Evolutionary conservation across 116 monocot species (phyloP).

Genomic region (Posidonia oceanica): DNA sequence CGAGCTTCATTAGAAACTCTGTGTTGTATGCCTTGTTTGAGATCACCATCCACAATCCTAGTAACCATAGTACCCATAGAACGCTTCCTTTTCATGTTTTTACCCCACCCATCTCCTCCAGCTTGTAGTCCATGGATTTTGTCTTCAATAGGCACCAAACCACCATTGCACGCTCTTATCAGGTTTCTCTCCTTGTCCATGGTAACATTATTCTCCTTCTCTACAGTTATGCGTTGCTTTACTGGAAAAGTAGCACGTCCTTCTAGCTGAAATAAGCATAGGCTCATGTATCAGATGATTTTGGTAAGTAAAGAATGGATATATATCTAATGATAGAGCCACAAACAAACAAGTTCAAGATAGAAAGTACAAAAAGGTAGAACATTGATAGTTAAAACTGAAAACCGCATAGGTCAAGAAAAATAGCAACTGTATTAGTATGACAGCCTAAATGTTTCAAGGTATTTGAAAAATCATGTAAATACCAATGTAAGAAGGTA

Average conservation of each 20-base stretch:
- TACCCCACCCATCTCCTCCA: conserved; percentile 66
- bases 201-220: conserved; percentile 32
- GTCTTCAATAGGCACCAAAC: conserved; percentile 27
- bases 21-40: conserved; percentile 41
- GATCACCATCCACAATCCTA: conserved; percentile 45
- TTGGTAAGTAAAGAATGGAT: too few species aligned
- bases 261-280: conserved; percentile 41
- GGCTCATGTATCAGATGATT: too few species aligned
- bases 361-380: too few species aligned
- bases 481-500: too few species aligned
- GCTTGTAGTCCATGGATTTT: conserved; percentile 43
- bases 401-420: too few species aligned
- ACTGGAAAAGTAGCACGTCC: conserved; percentile 29
- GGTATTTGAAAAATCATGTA: too few species aligned
- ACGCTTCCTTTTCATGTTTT: conserved; percentile 71
- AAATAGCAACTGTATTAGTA: too few species aligned
- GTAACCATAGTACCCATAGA: conserved; percentile 54
- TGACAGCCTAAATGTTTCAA: too few species aligned
- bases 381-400: too few species aligned
- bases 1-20: conserved; percentile 46
- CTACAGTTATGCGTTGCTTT: conserved; percentile 32
- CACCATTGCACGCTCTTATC: conserved; percentile 31
- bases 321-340: too few species aligned
- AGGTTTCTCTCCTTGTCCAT: conserved; percentile 56
- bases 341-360: too few species aligned